Percentiles rank a stretch among this genome's conserved stretches.
Conservation (phyloP, 2,329 filamentous ascomycete genomes). For the Monilinia vaccinii-corymbosi region DNA sequence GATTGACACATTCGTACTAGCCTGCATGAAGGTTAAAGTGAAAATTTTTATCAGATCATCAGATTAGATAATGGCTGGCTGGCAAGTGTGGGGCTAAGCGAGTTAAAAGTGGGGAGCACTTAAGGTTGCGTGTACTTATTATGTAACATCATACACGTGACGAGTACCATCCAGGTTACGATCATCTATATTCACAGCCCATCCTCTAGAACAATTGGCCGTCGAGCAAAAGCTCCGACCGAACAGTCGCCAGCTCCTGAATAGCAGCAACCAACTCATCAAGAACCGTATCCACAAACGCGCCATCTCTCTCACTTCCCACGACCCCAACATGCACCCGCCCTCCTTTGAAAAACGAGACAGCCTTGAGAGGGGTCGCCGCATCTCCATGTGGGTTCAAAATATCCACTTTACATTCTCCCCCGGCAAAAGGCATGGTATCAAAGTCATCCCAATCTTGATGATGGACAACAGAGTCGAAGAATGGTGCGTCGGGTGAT, state of each 20-base stretch:
- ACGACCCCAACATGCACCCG: slow-evolving; percentile 36
- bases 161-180: too few species aligned
- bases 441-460: slow-evolving; percentile 34
- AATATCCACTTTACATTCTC: slow-evolving; percentile 27
- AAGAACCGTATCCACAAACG: slow-evolving; percentile 31
- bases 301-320: slow-evolving; percentile 34
- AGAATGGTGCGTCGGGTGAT: slow-evolving; percentile 20
- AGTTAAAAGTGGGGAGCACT: too few species aligned
- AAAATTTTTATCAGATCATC: slow-evolving; percentile 10
- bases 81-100: too few species aligned
- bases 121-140: too few species aligned
- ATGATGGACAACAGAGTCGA: slow-evolving; percentile 33
- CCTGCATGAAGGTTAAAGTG: not conserved
- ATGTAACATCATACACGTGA: too few species aligned
- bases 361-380: slow-evolving; percentile 36
- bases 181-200: too few species aligned
- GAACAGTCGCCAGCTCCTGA: slow-evolving; percentile 13
- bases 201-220: slow-evolving; percentile 2
- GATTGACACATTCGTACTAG: not conserved
- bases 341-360: slow-evolving; percentile 36
- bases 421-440: slow-evolving; percentile 33
- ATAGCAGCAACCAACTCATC: slow-evolving; percentile 25
- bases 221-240: slow-evolving; percentile 12
- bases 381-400: slow-evolving; percentile 33
- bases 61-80: slow-evolving; percentile 12